A percentile compares a stretch with the other conserved stretches of the same genome.
Evolutionary conservation across 208 protist species (phyloP).

Genomic region (Acanthamoeba royreba): DNA sequence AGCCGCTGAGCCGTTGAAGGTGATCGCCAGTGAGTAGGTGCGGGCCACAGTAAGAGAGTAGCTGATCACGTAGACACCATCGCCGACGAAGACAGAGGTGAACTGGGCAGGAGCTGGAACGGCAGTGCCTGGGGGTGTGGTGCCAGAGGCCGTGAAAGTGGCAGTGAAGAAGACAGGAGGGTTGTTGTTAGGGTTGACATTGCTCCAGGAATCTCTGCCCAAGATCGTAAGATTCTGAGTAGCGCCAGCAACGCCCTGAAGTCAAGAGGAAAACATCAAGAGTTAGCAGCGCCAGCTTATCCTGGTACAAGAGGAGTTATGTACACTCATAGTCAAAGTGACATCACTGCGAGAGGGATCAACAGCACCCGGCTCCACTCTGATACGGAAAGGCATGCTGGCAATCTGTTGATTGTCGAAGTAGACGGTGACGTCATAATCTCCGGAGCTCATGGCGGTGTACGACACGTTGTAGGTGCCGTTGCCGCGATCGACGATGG

Average conservation of each 20-base stretch:
- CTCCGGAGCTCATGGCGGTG: not conserved
- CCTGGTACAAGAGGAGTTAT: not conserved
- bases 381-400: not conserved
- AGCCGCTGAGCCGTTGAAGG: constrained; percentile 12
- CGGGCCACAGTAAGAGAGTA: not conserved
- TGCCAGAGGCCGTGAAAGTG: not conserved
- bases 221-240: not conserved
- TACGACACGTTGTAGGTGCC: not conserved
- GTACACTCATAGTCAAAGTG: not conserved
- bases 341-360: not conserved
- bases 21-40: not conserved
- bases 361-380: not conserved
- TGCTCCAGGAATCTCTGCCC: not conserved
- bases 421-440: not conserved
- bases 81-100: not conserved
- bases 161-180: not conserved
- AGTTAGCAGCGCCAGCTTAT: not conserved
- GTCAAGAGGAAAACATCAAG: not conserved
- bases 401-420: not conserved
- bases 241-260: not conserved
- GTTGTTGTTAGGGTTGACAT: not conserved
- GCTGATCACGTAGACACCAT: not conserved
- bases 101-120: too few relatives aligned
- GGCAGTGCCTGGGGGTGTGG: too few relatives aligned
- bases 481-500: not conserved